A percentile compares a stretch with the other conserved stretches of the same genome.
Evolutionary conservation across 305 asterid genomes (phyloP).

Genomic region (Fraxinus platypoda): DNA sequence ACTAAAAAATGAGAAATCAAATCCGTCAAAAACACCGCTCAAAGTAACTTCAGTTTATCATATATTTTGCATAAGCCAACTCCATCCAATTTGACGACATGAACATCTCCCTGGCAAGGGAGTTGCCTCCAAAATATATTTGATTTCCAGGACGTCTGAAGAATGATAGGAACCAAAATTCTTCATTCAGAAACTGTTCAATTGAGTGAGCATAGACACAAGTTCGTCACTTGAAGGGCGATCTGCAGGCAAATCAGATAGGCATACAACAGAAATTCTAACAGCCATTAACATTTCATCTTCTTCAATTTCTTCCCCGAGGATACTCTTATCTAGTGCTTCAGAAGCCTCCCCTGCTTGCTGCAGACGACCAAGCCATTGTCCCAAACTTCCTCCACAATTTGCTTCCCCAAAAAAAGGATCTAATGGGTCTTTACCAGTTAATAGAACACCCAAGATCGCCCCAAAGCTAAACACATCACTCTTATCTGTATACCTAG

Average conservation of each 20-base stretch:
- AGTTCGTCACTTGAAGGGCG: conserved; percentile 96
- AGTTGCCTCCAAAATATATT: conserved; percentile 55
- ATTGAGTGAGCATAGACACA: conserved; percentile 88
- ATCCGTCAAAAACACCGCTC: not conserved
- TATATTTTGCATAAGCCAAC: conserved; percentile 1
- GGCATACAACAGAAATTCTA: conserved; percentile 76
- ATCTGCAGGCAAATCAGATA: conserved; percentile 83
- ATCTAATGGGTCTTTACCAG: conserved; percentile 75
- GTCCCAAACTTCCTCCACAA: conserved; percentile 68
- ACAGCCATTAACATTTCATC: conserved; percentile 94
- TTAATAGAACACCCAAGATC: conserved; percentile 66
- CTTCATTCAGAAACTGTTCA: conserved; percentile 63
- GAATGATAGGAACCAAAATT: not conserved
- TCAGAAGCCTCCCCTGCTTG: conserved; percentile 83
- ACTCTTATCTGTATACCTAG: conserved; percentile 85
- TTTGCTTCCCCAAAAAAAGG: conserved; percentile 56
- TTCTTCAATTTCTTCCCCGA: conserved; percentile 77
- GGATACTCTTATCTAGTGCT: conserved; percentile 71
- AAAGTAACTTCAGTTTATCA: not conserved
- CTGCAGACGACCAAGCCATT: conserved; percentile 77
- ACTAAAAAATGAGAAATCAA: not conserved
- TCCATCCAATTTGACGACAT: conserved; percentile 6
- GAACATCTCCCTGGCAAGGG: conserved; percentile 24
- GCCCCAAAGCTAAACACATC: conserved; percentile 90
- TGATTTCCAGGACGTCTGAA: not conserved